Base-by-base conservation (phyloP, 129 eudicot genomes). In the Flaveria robusta region DNA sequence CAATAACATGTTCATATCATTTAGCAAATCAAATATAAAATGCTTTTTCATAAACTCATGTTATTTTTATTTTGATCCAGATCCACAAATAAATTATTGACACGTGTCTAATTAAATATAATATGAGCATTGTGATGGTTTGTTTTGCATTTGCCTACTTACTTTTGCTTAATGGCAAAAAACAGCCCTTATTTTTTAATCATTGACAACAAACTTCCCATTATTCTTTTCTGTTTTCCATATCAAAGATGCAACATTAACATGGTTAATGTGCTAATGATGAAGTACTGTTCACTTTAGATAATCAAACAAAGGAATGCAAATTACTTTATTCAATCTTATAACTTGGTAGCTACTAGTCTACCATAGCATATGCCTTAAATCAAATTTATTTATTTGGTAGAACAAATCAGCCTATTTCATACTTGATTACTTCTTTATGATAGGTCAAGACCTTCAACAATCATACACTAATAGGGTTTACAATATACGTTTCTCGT, bases 31-130 rank as follows among this genome's bases (percentile, higher is more conserved):
- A 62, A 27, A 26, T 60, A 62, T 31, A 31, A 39, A 64, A 64
- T 75, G 29, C 14, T 9, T 10, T 45, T 23, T 41, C 41, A 16
- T 50, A 7, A 67, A 22, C 74, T 54, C 75, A 4, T 42, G 50
- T 16, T 41, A 16, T 8, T 55, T 43, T 77, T 24, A 23, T 62
- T 56, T 42, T 69, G 81, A 77, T 77, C 76, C 39, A 43, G 76
- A 77, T 77, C 81, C 70, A 69, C 56, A 76, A 69, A 77, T 69
- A 42, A 29, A 2, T 15, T 56, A 20, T 26, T 3, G 68, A 42
- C 81, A 27, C 60, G 62, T 77, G 81, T 55, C 70, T 15, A 43
- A 7, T 49, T 62, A 75, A 24, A n/a, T n/a, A 62, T 2, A 47
- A 7, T n/a, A 63, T 26, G 47, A 49, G 34, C 66, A 56, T 27